Base-by-base conservation (phyloP, 768 basidiomycete species). In the Boletus rufocinnamomeus region DNA sequence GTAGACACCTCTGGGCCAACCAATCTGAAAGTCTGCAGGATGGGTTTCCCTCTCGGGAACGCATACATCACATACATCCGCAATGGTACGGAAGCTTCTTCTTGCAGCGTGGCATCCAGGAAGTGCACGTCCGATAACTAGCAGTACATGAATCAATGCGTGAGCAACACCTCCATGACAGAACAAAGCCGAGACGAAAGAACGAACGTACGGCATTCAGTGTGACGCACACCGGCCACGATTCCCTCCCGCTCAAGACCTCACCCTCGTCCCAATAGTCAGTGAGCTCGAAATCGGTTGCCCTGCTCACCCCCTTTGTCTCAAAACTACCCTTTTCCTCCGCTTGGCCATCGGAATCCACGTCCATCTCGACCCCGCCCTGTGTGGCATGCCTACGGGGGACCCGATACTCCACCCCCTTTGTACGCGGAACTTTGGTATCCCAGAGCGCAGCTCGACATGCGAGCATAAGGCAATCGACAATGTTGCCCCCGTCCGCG, bases 261-360 rank as follows among this genome's bases (percentile, higher is more conserved):
- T 86, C 87, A 0, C 93, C 93, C 61, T 91, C 90, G 65, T 92
- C 92, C 90, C 91, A 93, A 60, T 87, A 90, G 69, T 95, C 93
- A 13, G 85, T 81, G 23, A 95, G 79, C 74, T 95, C 93, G 63
- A 95, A 95, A 71, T 95, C 93, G 10, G 84, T 83, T 13, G 85
- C 88, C 10, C 72, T 72, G 25, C 69, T 70, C 38, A 76, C 71
- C 35, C 59, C 62, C 40, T 84, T 77, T 17, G 85, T 88, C 63
- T 85, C 84, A 41, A 90, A 82, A 2, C 84, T 80, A 61, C 85
- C 86, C 40, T 44, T 48, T 5, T 52, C 59, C 38, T 46, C 56
- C 30, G 30, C 8, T 9, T 9, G 30, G 5, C 2, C 47, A 14
- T 54, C 55, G 34, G 13, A 70, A 58, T 89, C 85, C 4, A 84